Conservation (phyloP, 805 yeast genomes). For the Yarrowia alimentaria region DNA sequence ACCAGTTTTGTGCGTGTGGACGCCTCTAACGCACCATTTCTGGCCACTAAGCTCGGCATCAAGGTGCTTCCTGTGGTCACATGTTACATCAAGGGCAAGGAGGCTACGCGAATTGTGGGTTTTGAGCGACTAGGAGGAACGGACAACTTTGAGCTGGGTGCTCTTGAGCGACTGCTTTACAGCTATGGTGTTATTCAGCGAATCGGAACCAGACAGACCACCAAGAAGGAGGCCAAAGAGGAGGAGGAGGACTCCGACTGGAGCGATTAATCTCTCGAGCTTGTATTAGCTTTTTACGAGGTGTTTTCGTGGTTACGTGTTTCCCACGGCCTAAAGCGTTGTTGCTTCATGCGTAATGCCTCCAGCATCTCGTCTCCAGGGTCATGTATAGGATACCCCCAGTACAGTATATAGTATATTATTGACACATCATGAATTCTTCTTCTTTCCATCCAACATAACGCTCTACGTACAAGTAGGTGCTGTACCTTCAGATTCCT, state of each 20-base stretch:
- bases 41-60: slow-evolving; percentile 60
- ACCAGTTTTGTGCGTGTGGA: slow-evolving; percentile 49
- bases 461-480: no score
- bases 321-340: no score
- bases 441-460: no score
- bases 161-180: slow-evolving; percentile 46
- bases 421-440: no score
- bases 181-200: slow-evolving; percentile 7
- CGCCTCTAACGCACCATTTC: slow-evolving; percentile 69
- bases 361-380: no score
- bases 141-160: slow-evolving; percentile 48
- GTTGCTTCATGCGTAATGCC: no score
- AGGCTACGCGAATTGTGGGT: slow-evolving; percentile 62
- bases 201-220: background rate
- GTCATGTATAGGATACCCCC: no score
- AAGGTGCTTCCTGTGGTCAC: slow-evolving; percentile 71
- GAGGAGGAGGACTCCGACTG: slow-evolving; percentile 11
- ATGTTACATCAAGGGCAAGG: slow-evolving; percentile 59
- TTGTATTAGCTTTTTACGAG: no score
- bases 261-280: no score
- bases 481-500: no score
- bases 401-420: no score
- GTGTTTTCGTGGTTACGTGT: no score
- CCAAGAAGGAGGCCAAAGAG: background rate
- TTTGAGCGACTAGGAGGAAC: slow-evolving; percentile 56